These are phyloP conservation scores for Moniliella sp. DNA, from an alignment of 1,284 basidiomycete species.

Conservation along the genomic window DNA sequence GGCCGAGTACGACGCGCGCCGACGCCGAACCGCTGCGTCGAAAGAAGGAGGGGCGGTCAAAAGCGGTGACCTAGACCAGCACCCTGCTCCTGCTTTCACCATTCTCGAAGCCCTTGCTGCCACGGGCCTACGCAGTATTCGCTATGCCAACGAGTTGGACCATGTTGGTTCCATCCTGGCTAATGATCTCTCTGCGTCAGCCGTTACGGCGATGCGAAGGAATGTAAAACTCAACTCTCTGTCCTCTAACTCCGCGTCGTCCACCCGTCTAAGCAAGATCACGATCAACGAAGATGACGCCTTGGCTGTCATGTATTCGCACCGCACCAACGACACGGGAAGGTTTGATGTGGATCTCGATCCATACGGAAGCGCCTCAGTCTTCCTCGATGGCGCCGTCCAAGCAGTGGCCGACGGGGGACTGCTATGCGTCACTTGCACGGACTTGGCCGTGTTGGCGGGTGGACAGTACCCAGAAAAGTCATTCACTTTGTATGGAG, in stretches of 20 bases:
- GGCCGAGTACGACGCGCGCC: too few species aligned
- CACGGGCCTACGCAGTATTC: constrained; percentile 79
- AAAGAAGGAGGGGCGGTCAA: too few species aligned
- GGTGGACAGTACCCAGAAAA: constrained; percentile 83
- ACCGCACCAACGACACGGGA: constrained; percentile 46
- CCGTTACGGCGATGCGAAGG: constrained; percentile 62
- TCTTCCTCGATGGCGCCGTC: constrained; percentile 91
- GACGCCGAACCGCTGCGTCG: too few species aligned
- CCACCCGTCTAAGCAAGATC: background rate
- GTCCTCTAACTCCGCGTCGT: background rate
- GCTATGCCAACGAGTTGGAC: constrained; percentile 97
- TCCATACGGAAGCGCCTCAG: constrained; percentile 87
- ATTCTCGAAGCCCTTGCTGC: constrained; percentile 83
- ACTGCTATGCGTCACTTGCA: constrained; percentile 82
- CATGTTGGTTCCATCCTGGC: constrained; percentile 80
- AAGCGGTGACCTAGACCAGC: too few species aligned
- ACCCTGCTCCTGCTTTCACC: constrained; percentile 50
- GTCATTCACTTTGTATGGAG: constrained; percentile 48
- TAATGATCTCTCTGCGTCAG: constrained; percentile 68
- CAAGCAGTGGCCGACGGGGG: constrained; percentile 62
- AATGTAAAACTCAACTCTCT: constrained; percentile 61
- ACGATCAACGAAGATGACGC: constrained; percentile 18
- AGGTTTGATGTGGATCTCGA: constrained; percentile 87
- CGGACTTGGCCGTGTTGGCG: constrained; percentile 77
- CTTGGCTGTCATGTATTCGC: constrained; percentile 62